Conservation (phyloP, 257 asterid genomes). For the Forsythia suspensa region DNA sequence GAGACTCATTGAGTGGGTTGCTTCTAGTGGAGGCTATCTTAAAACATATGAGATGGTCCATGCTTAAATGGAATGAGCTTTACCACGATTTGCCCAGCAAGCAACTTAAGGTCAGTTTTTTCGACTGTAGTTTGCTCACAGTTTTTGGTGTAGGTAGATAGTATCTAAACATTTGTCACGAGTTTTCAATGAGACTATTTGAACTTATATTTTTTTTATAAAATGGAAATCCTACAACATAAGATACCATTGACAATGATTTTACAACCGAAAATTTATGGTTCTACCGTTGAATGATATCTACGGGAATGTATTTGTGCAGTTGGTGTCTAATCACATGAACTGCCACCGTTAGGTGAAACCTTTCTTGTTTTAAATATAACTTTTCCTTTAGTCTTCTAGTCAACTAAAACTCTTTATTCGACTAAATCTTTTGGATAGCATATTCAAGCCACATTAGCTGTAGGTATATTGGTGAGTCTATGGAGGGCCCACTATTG, state of each 20-base stretch:
- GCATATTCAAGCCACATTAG: background rate
- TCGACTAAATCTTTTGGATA: background rate
- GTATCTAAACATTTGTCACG: conserved; percentile 9
- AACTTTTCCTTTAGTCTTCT: background rate
- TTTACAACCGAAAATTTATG: background rate
- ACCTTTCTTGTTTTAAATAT: background rate
- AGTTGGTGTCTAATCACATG: background rate
- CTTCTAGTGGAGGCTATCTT: conserved; percentile 87
- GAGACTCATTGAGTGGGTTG: conserved; percentile 86
- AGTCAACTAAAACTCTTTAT: background rate
- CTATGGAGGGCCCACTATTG: background rate
- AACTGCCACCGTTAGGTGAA: background rate
- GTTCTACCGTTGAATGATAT: background rate
- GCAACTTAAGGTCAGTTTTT: conserved; percentile 75
- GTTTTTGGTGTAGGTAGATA: conserved; percentile 1
- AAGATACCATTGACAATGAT: background rate
- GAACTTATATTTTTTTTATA: background rate
- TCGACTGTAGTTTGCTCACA: conserved; percentile 5
- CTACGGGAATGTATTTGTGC: background rate
- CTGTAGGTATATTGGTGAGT: background rate
- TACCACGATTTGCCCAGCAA: conserved; percentile 92
- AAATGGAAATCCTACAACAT: background rate
- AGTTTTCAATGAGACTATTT: conserved; percentile 7
- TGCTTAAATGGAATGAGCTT: conserved; percentile 75
- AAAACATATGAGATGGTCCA: conserved; percentile 73